Evolutionary conservation across 768 basidiomycete species (phyloP), one percentile per base, ranked within the genome.

Genomic region (Lyophyllum atratum): DNA sequence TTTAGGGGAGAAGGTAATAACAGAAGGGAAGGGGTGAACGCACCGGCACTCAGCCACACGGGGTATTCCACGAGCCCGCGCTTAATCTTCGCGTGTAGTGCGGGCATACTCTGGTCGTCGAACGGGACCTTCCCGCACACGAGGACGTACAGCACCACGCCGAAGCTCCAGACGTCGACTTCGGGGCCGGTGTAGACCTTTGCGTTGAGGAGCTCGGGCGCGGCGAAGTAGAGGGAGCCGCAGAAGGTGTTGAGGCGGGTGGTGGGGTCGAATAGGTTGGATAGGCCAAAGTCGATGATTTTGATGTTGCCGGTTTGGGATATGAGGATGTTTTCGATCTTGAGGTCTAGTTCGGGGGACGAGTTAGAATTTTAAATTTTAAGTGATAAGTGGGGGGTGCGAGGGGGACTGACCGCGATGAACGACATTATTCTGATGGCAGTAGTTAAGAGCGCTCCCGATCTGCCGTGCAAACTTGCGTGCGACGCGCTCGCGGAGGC

Each of bases 291-390:
- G 74, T 99, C 96, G 71, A 98, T 99, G 60, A 98, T 98, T 82
- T 98, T 99, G 81, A 98, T 98, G 76, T 98, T 98, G 11, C 97
- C 97, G 0, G 92, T 92, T 62, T 97, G 94, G 1, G 94, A 97
- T 63, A 99, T 98, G 69, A 99, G 89, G 66, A 99, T 99, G 76
- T 98, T 98, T 75, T 99, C 96, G 69, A 99, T 99, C 80, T 99
- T 99, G 63, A 99, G 89, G 77, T 99, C 89, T 85, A 29, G 19
- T 21, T 17, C 11, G 39, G 59, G 19, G 19, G 58, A n/a, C n/a
- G n/a, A n/a, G n/a, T n/a, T n/a, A n/a, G n/a, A n/a, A n/a, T n/a
- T n/a, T n/a, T n/a, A n/a, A n/a, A n/a, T n/a, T n/a, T n/a, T n/a
- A n/a, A n/a, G n/a, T n/a, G n/a, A n/a, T n/a, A n/a, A n/a, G n/a